Conservation (phyloP, 805 yeast species). For the Wickerhamiella lipophila region DNA sequence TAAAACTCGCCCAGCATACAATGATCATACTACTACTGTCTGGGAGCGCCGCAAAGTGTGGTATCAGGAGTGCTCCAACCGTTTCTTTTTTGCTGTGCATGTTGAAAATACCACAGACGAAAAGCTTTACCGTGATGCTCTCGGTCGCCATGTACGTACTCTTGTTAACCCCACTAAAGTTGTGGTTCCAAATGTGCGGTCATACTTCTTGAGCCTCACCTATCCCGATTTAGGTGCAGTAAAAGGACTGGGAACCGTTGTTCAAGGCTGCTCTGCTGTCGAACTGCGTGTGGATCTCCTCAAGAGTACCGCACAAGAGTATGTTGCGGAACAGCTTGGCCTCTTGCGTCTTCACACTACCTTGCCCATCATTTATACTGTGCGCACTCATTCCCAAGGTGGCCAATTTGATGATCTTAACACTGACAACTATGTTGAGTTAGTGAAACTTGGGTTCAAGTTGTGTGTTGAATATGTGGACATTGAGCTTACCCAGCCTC, state of each 20-base stretch:
- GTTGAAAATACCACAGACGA: conserved; percentile 44
- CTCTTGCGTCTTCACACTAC: conserved; percentile 48
- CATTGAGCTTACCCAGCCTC: conserved; percentile 60
- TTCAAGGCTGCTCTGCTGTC: conserved; percentile 66
- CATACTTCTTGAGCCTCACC: conserved; percentile 63
- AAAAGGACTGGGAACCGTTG: conserved; percentile 39
- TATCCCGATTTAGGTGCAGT: conserved; percentile 41
- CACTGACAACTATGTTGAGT: conserved; percentile 34
- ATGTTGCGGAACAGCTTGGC: conserved; percentile 64
- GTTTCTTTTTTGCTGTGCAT: conserved; percentile 62
- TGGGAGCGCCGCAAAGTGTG: conserved; percentile 71
- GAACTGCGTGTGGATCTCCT: conserved; percentile 73
- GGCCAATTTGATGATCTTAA: conserved; percentile 62
- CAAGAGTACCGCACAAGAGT: conserved; percentile 34
- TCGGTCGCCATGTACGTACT: conserved; percentile 3
- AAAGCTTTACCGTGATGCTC: conserved; percentile 42
- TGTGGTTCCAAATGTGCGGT: conserved; percentile 33
- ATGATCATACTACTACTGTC: conserved; percentile 65
- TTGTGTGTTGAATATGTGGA: conserved; percentile 74
- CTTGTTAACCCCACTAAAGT: conserved; percentile 38
- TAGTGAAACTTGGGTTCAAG: conserved; percentile 52
- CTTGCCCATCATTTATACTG: conserved; percentile 70
- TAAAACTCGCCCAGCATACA: conserved; percentile 76
- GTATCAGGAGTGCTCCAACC: conserved; percentile 72
- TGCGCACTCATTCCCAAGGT: conserved; percentile 70